phyloP scores from a whole-genome alignment of 202 grass and related monocot genomes.

The Schoenoplectus tabernaemontani region DNA sequence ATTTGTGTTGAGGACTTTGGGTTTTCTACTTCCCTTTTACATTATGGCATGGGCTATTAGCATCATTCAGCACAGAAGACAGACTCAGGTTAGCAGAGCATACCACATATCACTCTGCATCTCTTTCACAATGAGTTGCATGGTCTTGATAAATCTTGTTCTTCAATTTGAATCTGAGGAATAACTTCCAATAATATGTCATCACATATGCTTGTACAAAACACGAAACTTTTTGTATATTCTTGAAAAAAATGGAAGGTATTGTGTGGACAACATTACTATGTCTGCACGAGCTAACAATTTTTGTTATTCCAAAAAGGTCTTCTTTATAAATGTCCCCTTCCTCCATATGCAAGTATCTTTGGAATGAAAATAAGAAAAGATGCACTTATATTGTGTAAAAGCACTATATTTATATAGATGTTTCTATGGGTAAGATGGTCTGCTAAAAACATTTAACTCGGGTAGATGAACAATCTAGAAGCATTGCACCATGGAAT shows the following conservation, averaged over 20 bases:
- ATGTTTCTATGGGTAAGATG: background rate
- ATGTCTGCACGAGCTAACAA: background rate
- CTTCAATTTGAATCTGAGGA: background rate
- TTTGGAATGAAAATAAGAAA: background rate
- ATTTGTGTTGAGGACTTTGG: constrained; percentile 77
- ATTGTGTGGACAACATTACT: too few relatives aligned
- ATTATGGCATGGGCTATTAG: constrained; percentile 92
- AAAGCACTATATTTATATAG: background rate
- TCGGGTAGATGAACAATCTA: background rate
- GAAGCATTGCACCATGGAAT: too few relatives aligned
- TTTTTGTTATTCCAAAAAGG: background rate
- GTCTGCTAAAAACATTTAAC: background rate
- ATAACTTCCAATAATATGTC: background rate
- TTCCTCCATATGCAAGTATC: background rate
- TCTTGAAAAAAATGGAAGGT: too few relatives aligned
- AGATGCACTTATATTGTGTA: background rate
- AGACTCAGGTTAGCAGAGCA: constrained; percentile 54
- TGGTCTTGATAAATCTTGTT: background rate
- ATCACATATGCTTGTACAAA: background rate
- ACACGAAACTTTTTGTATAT: background rate
- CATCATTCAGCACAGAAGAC: constrained; percentile 71
- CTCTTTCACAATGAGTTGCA: background rate
- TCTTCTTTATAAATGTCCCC: background rate
- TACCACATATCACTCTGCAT: background rate
- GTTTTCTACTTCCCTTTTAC: constrained; percentile 94